phyloP scores from a whole-genome alignment of 2,329 filamentous ascomycete genomes.

The Hymenoscyphus salicellus region DNA sequence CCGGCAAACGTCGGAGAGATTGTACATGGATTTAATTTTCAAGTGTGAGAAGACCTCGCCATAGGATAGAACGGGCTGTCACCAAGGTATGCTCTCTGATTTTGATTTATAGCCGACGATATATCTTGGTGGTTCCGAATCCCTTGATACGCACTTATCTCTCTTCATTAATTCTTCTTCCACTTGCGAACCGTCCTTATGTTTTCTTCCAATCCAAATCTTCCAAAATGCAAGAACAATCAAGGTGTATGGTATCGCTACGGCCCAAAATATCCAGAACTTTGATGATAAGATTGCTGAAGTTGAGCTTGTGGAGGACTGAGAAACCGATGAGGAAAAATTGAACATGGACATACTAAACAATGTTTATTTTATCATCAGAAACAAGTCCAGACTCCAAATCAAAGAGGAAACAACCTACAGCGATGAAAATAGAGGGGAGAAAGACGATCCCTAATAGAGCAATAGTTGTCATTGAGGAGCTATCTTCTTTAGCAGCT shows the following conservation, averaged over 20 bases:
- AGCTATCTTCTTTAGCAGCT: conserved; percentile 34
- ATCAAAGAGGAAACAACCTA: not conserved
- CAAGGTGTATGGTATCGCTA: not conserved
- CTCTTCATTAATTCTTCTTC: too few species aligned
- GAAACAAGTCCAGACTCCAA: not conserved
- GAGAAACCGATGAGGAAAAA: not conserved
- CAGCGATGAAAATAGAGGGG: conserved; percentile 29
- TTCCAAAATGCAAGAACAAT: conserved; percentile 3
- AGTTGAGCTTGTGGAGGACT: conserved; percentile 1
- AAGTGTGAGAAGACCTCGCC: too few species aligned
- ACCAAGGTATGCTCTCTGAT: too few species aligned
- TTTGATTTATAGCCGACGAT: too few species aligned
- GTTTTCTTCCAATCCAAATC: conserved; percentile 6
- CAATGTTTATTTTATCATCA: conserved; percentile 1
- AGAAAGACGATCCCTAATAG: conserved; percentile 42
- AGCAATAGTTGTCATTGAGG: conserved; percentile 41
- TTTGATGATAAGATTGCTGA: not conserved
- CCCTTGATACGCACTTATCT: too few species aligned
- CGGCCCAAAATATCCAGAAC: not conserved
- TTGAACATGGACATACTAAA: conserved; percentile 16
- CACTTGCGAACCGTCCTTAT: not conserved
- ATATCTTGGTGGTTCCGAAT: too few species aligned
- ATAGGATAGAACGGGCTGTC: too few species aligned
- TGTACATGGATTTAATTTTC: too few species aligned
- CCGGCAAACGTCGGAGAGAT: too few species aligned